Percentiles rank a stretch among this genome's conserved stretches.
These are phyloP conservation scores for Corallochytrium limacisporum DNA, from an alignment of 78 protist genomes.

Conservation along the genomic window DNA sequence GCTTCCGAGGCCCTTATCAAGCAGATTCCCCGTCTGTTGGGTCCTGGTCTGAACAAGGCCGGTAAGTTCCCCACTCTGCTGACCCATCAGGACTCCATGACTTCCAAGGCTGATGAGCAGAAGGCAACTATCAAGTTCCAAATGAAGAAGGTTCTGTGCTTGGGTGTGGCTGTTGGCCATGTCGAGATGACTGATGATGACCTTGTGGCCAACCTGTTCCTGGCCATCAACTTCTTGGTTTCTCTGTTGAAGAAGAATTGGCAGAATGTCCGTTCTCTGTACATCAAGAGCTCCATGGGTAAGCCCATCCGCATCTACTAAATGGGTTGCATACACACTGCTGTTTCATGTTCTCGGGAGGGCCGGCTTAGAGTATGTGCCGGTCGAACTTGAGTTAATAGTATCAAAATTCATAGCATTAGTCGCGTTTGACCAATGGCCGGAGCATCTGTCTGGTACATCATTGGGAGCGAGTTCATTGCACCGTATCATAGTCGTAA, in stretches of 20 bases:
- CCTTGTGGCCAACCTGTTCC: constrained; percentile 69
- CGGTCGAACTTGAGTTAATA: too few species aligned
- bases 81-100: constrained; percentile 65
- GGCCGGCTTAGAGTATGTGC: too few species aligned
- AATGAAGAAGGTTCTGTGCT: constrained; percentile 93
- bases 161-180: constrained; percentile 96
- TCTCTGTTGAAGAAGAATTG: constrained; percentile 98
- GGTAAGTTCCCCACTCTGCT: constrained; percentile 98
- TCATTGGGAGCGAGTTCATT: too few species aligned
- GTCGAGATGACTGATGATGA: constrained; percentile 76
- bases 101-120: constrained; percentile 77
- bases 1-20: constrained; percentile 91
- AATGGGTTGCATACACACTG: too few species aligned
- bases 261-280: constrained; percentile 94
- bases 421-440: too few species aligned
- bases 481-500: too few species aligned
- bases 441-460: too few species aligned
- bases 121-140: constrained; percentile 93
- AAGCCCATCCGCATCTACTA: constrained; percentile 73
- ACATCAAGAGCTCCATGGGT: constrained; percentile 97
- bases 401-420: too few species aligned
- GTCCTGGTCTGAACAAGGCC: constrained; percentile 97
- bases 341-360: too few species aligned
- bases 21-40: constrained; percentile 91
- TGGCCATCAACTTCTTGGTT: constrained; percentile 92